phyloP scores from a whole-genome alignment of 2,329 filamentous ascomycete species.

The Neopestalotiopsis clavispora region DNA sequence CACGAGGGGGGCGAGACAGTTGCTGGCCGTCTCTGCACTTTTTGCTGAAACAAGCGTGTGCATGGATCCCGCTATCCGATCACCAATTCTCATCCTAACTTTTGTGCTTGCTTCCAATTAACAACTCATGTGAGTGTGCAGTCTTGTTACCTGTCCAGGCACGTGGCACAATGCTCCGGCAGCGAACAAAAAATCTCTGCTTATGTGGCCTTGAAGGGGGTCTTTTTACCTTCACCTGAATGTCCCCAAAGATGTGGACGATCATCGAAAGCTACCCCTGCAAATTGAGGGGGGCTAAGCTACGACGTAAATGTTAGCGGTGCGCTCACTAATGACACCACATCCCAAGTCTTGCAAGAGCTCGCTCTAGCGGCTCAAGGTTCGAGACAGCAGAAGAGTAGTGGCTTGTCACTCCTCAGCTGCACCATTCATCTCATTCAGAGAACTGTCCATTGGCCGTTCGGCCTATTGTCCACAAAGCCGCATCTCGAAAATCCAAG shows the following conservation, averaged over 20 bases:
- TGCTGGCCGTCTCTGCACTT: not conserved
- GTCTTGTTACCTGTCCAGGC: not conserved
- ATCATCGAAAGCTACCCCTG: slow-evolving; percentile 11
- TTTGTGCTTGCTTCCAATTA: not conserved
- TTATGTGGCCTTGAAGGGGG: not conserved
- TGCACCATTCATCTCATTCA: not conserved
- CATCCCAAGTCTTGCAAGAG: not conserved
- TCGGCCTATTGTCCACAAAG: not conserved
- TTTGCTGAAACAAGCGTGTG: slow-evolving; percentile 11
- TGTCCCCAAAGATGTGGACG: slow-evolving; percentile 1
- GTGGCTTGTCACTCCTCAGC: slow-evolving; percentile 1
- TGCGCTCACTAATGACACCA: slow-evolving; percentile 10
- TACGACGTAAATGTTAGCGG: not conserved
- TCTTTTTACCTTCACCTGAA: not conserved
- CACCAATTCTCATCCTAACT: not conserved
- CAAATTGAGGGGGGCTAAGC: slow-evolving; percentile 1
- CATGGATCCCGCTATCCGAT: not conserved
- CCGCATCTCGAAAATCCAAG: not conserved
- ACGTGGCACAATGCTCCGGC: not conserved
- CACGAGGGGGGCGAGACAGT: slow-evolving; percentile 12
- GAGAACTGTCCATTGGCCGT: not conserved
- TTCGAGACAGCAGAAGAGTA: slow-evolving; percentile 9
- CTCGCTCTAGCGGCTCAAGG: not conserved
- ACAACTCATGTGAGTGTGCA: not conserved
- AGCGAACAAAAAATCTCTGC: not conserved